Conservation (phyloP, 225 moss, liverwort and hornwort species). For the Thuidium tamariscinum region DNA sequence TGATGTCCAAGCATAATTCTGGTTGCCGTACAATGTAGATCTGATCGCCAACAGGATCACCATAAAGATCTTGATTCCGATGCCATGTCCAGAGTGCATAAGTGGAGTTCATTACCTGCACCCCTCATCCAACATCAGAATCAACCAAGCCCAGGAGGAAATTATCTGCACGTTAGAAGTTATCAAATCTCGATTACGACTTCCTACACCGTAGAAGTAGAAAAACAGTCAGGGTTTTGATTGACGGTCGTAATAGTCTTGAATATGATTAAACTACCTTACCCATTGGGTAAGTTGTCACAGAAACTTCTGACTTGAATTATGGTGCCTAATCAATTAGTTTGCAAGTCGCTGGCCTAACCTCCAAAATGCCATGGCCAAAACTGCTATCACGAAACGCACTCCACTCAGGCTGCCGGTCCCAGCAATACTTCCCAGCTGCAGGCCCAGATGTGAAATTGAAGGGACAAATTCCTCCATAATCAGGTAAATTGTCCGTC, state of each 20-base stretch:
- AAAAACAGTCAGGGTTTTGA: neutral
- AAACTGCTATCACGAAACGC: conserved; percentile 57
- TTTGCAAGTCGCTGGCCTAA: neutral
- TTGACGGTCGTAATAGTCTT: neutral
- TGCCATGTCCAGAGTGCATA: conserved; percentile 15
- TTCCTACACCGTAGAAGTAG: neutral
- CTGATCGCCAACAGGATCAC: conserved; percentile 28
- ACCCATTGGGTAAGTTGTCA: too few species aligned
- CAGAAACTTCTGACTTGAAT: neutral
- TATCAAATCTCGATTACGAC: neutral
- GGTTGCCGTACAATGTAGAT: conserved; percentile 40
- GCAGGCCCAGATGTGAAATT: conserved; percentile 45
- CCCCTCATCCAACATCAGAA: neutral
- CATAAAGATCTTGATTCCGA: conserved; percentile 45
- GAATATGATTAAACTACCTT: neutral
- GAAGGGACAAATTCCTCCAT: conserved; percentile 27
- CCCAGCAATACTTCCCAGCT: conserved; percentile 45
- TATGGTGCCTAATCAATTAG: neutral
- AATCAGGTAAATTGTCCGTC: conserved; percentile 18
- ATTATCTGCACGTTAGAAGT: neutral
- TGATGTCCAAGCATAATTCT: conserved; percentile 1
- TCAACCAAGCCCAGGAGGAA: neutral
- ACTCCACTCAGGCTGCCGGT: conserved; percentile 53
- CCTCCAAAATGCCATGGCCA: conserved; percentile 50
- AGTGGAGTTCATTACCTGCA: conserved; percentile 5